Conservation (phyloP, 2,329 filamentous ascomycete species). For the Elsinoe necatrix region DNA sequence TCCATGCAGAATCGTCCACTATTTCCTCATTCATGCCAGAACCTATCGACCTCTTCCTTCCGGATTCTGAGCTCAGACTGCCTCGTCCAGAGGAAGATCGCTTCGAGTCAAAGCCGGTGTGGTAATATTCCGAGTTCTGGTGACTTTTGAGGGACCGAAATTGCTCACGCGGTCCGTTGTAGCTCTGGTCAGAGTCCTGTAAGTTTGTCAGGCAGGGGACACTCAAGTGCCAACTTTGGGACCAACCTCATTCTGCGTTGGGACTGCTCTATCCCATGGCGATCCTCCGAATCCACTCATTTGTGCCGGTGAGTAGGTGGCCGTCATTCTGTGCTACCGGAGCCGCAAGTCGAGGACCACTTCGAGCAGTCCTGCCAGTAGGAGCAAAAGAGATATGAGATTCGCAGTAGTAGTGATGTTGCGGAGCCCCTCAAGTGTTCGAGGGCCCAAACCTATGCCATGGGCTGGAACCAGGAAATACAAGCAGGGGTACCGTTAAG, state of each 20-base stretch:
- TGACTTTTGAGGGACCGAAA: conserved; percentile 9
- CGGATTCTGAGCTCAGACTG: conserved; percentile 3
- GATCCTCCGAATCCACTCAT: neutral
- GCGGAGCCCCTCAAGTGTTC: neutral
- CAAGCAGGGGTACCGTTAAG: neutral
- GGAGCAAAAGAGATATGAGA: no score
- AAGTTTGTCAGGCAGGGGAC: neutral
- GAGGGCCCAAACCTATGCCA: neutral
- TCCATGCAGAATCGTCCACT: conserved; percentile 64
- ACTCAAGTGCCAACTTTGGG: neutral
- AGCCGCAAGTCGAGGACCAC: neutral
- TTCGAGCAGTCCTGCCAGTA: no score
- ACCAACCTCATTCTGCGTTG: neutral
- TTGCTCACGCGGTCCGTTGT: neutral
- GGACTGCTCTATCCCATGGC: conserved; percentile 7
- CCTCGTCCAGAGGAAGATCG: conserved; percentile 11
- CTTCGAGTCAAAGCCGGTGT: conserved; percentile 8
- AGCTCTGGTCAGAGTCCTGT: conserved; percentile 3
- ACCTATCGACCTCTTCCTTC: conserved; percentile 5
- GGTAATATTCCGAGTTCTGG: conserved; percentile 1
- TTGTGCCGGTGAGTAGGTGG: neutral
- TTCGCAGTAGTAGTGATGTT: neutral
- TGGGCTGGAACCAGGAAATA: neutral
- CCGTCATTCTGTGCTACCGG: conserved; percentile 1
- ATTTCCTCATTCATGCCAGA: conserved; percentile 9